These are phyloP conservation scores for Chrysochromulina tobinii DNA, from an alignment of 78 protist species.

Conservation along the genomic window DNA sequence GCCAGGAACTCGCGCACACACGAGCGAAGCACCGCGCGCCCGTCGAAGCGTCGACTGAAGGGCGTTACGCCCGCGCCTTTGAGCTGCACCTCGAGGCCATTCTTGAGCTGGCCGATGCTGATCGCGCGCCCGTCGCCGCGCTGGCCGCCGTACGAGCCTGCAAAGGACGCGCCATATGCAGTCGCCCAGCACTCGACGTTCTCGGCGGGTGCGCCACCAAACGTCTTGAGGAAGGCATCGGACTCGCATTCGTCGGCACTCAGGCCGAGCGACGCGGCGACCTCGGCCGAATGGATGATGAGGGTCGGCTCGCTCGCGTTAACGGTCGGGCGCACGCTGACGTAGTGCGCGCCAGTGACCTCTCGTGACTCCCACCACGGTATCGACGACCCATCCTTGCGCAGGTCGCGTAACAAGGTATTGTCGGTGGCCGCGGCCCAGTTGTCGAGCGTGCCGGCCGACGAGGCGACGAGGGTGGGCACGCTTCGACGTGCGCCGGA, in stretches of 20 bases:
- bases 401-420: no score
- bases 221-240: not conserved
- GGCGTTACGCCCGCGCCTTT: slow-evolving; percentile 86
- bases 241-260: not conserved
- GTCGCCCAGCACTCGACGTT: not conserved
- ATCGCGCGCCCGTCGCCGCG: slow-evolving; percentile 81
- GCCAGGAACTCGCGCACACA: slow-evolving; percentile 69
- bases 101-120: slow-evolving; percentile 55
- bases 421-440: no score
- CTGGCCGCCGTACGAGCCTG: not conserved
- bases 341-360: not conserved
- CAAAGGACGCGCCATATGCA: not conserved
- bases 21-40: slow-evolving; percentile 81
- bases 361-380: not conserved
- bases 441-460: no score
- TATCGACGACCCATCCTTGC: no score
- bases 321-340: not conserved
- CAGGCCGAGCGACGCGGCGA: not conserved
- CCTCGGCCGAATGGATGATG: not conserved
- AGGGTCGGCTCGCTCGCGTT: not conserved
- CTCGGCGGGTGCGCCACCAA: not conserved
- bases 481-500: no score
- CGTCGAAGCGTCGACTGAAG: slow-evolving; percentile 78
- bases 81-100: slow-evolving; percentile 57
- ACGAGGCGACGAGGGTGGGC: no score